Conservation (phyloP, 768 basidiomycete species). For the Dentipellis sp. region DNA sequence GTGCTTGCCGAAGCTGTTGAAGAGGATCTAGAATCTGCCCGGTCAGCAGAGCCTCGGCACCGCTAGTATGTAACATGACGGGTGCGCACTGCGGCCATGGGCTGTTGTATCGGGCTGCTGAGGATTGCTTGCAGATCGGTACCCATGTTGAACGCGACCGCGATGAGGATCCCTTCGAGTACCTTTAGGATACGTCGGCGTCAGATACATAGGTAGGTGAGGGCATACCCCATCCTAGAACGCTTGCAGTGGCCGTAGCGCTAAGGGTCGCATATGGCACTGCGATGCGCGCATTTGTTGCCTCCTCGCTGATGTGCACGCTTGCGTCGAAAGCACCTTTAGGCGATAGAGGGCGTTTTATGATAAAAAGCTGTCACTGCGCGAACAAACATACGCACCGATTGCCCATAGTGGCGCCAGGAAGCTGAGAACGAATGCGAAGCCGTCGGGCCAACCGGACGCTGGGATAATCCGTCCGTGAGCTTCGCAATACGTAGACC, state of each 20-base stretch:
- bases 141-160: slow-evolving; percentile 23
- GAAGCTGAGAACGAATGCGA: slow-evolving; percentile 41
- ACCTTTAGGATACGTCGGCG: no score
- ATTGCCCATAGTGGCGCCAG: slow-evolving; percentile 42
- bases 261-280: slow-evolving; percentile 55
- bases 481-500: no score
- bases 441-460: slow-evolving; percentile 39
- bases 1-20: slow-evolving; percentile 20
- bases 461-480: no score
- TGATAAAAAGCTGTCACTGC: no score
- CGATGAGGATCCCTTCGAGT: slow-evolving; percentile 20
- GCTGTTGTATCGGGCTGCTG: slow-evolving; percentile 20
- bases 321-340: slow-evolving; percentile 32
- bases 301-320: slow-evolving; percentile 57
- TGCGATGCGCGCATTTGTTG: slow-evolving; percentile 47
- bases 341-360: no score
- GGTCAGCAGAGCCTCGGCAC: no score
- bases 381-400: slow-evolving; percentile 26
- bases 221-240: no score
- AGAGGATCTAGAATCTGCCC: slow-evolving; percentile 8
- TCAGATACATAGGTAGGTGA: no score
- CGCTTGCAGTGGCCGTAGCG: slow-evolving; percentile 37
- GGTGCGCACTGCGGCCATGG: slow-evolving; percentile 21
- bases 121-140: slow-evolving; percentile 32
- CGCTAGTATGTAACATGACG: background rate